Base-by-base conservation (phyloP, 108 stramenopile genomes). In the Discostella stelligeroides region DNA sequence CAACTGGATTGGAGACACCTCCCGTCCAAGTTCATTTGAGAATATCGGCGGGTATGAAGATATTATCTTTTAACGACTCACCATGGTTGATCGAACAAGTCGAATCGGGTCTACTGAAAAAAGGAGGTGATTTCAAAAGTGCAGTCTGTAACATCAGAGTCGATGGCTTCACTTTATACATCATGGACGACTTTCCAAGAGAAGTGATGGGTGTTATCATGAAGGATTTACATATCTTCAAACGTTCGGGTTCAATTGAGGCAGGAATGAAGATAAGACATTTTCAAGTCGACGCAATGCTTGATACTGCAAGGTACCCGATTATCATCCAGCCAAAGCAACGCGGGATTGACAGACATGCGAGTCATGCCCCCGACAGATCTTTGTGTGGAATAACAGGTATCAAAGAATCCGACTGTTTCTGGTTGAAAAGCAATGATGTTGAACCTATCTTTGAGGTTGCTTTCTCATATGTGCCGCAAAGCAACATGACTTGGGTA, bases 401-500 rank as follows among this genome's bases (percentile, higher is more conserved):
- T 20, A 24, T 80, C 23, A 30, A 71, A 21, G 69, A 70, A 23
- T 51, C 46, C 7, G 77, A 79, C n/a, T 72, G 53, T 38, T 80
- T 60, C 46, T 80, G 79, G 79, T 29, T 49, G 18, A 57, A 70
- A 14, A 47, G 68, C n/a, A 61, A 68, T 9, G 80, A 81, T 21
- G 63, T 21, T 42, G 70, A 70, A 2, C 80, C 80, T 21, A 37
- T 81, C 29, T 71, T 76, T 49, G 70, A 81, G 43, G 70, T 76
- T n/a, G 45, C 28, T 9, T 58, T 70, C 14, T 56, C 51, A 14
- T 81, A 80, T 75, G 68, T 80, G 2, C 79, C 79, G 9, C 78
- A 79, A 66, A 75, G 49, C 41, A 80, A 80, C 41, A 80, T 80
- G 80, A 63, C 51, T 18, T 81, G 80, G 80, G 43, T 81, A 18